Percentiles rank a stretch among this genome's conserved stretches.
Conservation (phyloP, 257 asterid species). For the Solanum commersonii region DNA sequence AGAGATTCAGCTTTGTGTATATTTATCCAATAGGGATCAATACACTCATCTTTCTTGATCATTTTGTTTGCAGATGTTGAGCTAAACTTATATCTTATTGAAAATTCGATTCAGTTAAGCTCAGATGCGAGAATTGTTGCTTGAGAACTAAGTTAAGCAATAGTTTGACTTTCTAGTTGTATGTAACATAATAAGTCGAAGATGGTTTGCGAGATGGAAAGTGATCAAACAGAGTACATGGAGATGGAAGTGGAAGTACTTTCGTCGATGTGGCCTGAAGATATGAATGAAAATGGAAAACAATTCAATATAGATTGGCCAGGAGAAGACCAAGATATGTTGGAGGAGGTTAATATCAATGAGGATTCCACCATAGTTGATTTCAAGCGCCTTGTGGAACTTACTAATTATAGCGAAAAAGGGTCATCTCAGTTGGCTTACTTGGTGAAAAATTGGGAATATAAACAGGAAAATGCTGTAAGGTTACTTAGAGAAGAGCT, state of each 20-base stretch:
- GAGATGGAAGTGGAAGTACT: slow-evolving; percentile 61
- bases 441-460: slow-evolving; percentile 81
- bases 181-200: not conserved
- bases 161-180: not conserved
- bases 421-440: slow-evolving; percentile 75
- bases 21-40: not conserved
- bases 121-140: not conserved
- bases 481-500: slow-evolving; percentile 82
- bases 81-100: not conserved
- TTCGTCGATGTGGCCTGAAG: slow-evolving; percentile 98
- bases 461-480: slow-evolving; percentile 64
- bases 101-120: not conserved
- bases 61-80: not conserved
- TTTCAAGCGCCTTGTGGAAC: slow-evolving; percentile 65
- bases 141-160: not conserved
- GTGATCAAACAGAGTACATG: slow-evolving; percentile 56
- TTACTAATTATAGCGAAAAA: slow-evolving; percentile 62
- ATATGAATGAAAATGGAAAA: slow-evolving; percentile 67
- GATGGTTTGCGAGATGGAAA: slow-evolving; percentile 57
- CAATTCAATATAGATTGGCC: slow-evolving; percentile 81
- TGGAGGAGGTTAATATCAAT: slow-evolving; percentile 59
- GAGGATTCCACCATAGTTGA: slow-evolving; percentile 69
- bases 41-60: not conserved
- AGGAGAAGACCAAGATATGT: slow-evolving; percentile 71
- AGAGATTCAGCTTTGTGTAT: not conserved